Base-by-base conservation (phyloP, 805 yeast species). In the Myxozyma melibiosi region DNA sequence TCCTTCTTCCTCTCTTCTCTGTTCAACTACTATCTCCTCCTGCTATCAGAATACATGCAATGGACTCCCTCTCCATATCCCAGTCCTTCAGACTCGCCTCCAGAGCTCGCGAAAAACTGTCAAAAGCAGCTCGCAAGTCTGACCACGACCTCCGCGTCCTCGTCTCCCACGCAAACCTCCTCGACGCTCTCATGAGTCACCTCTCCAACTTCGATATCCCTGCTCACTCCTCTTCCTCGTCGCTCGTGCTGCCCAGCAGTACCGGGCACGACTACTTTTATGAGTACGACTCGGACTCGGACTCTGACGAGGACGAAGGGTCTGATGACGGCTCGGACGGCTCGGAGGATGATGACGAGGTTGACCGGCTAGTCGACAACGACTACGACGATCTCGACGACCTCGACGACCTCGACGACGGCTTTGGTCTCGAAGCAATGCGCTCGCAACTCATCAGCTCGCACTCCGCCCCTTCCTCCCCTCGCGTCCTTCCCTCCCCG, bases 141-240 rank as follows among this genome's bases (percentile, higher is more conserved):
- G 85, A 83, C 64, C 79, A 84, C 31, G 73, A 82, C 52, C 75
- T 85, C 49, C 76, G 87, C 47, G 73, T 76, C 49, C 75, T 85
- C 38, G 88, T 85, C 2, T 78, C 83, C 39, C 90, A 86, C 70
- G 90, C 90, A 20, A 86, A 85, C 69, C 73, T 86, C 74, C 76
- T 85, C 61, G 90, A 86, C 67, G 77, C 75, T 59, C 68, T 85
- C 51, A 83, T 86, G 80, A 88, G 81, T 53, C 57, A 70, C 63
- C 53, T 70, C 54, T 53, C 67, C 14, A 39, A 44, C 56, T 34
- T 44, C 51, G 55, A 53, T 43, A 65, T 63, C 43, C 66, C 58
- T 40, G 35, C 24, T 35, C 55, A 48, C 62, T n/a, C 48, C 40
- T 7, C 39, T 30, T 22, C 52, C 42, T 8, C 37, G 38, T 25